Evolutionary conservation across 331 rosid species (phyloP), one percentile per base, ranked within the genome.

Genomic region (Arachis monticola): DNA sequence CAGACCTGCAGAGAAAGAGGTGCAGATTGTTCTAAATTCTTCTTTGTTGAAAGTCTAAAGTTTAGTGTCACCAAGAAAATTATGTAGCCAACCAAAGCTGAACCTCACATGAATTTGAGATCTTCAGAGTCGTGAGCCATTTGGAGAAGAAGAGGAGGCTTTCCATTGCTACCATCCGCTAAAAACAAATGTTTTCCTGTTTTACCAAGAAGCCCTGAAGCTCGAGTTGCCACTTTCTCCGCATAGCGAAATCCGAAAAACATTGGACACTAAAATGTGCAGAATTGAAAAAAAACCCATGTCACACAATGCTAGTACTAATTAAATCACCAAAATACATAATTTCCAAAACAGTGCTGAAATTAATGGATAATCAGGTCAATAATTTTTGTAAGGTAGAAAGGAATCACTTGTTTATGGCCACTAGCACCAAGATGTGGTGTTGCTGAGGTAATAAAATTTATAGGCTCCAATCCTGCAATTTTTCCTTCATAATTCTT

Each of bases 351-450:
- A 9, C 56, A 75, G 52, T 70, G 27, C 46, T 2, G 63, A 38
- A 69, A 14, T 52, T 17, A 55, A 11, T 55, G 44, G 52, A 3
- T 35, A 50, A 55, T 11, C 47, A 17, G 58, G 11, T 7, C 7
- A 65, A 44, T 9, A 47, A 60, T 32, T 14, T 48, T 41, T 11
- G 2, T 40, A 32, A 40, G 67, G 52, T 69, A 42, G 45, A 46
- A 77, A 38, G 45, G 41, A 61, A 52, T 70, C 27, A 89, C 99
- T 91, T 94, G 99, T 38, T 82, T 88, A 80, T 94, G 99, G 52
- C 96, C 97, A 83, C 96, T 78, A 57, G 97, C 79, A 78, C 99
- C 99, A 6, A 94, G 93, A 82, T 94, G 99, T 35, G 99, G 99
- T 5, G 99, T 90, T 10, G 97, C 97, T 7, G 67, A 85, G 40